Evolutionary conservation across 225 moss, liverwort and hornwort species (phyloP).

Genomic region (Bryum argenteum): DNA sequence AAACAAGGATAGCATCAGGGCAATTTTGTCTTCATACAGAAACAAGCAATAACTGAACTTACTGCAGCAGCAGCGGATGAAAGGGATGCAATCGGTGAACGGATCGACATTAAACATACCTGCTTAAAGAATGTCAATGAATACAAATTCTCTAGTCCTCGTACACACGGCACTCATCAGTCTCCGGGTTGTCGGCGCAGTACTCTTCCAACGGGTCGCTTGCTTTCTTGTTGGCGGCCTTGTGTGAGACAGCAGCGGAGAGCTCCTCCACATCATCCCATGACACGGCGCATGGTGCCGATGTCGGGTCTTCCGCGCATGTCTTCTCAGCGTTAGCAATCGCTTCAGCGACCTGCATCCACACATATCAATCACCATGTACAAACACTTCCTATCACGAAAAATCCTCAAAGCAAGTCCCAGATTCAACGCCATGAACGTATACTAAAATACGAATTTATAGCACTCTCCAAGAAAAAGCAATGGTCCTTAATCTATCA

Average conservation of each 20-base stretch:
- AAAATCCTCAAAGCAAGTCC: neutral
- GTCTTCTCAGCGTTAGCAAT: slow-evolving; percentile 49
- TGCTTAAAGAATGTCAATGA: slow-evolving; percentile 21
- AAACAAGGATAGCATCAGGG: slow-evolving; percentile 1
- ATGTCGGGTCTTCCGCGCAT: slow-evolving; percentile 53
- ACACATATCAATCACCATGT: too few species aligned
- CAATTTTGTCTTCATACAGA: neutral
- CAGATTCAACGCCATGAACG: too few species aligned
- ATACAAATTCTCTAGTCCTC: slow-evolving; percentile 42
- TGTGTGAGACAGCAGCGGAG: slow-evolving; percentile 39
- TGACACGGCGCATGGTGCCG: slow-evolving; percentile 54
- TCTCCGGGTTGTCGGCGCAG: slow-evolving; percentile 57
- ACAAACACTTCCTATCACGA: too few species aligned
- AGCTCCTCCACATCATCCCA: slow-evolving; percentile 69
- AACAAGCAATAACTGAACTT: too few species aligned
- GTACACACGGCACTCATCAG: slow-evolving; percentile 64
- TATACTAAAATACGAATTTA: too few species aligned
- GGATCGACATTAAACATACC: slow-evolving; percentile 21
- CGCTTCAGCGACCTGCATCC: slow-evolving; percentile 33
- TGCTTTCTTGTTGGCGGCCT: slow-evolving; percentile 24
- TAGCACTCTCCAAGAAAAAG: too few species aligned
- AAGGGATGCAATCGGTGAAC: neutral
- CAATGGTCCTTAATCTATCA: too few species aligned
- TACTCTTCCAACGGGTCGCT: slow-evolving; percentile 52
- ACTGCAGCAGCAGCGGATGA: too few species aligned